Percentiles rank a stretch among this genome's conserved stretches.
These are phyloP conservation scores for Candida maesae DNA, from an alignment of 805 yeast species.

Conservation along the genomic window DNA sequence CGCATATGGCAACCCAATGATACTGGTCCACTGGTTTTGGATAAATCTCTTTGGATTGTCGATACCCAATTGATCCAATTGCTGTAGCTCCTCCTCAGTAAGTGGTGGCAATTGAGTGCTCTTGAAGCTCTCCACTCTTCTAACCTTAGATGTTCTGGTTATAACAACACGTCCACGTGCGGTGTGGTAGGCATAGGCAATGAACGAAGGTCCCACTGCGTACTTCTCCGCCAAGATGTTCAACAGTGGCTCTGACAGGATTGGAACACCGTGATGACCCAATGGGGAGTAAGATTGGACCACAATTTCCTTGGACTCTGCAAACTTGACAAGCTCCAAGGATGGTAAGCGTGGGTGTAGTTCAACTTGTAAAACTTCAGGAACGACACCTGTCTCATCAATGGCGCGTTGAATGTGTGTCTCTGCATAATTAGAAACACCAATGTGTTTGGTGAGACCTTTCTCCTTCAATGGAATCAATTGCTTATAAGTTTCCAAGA, in stretches of 20 bases:
- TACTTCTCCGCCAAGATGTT: constrained; percentile 54
- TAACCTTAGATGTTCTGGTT: constrained; percentile 70
- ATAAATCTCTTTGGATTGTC: constrained; percentile 31
- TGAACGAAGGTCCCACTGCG: constrained; percentile 47
- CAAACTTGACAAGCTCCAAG: constrained; percentile 48
- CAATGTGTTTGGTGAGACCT: constrained; percentile 46
- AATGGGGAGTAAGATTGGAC: constrained; percentile 59
- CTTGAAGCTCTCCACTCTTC: constrained; percentile 47
- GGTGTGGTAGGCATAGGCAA: constrained; percentile 61
- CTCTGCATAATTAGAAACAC: constrained; percentile 52
- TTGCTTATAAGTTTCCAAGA: constrained; percentile 48
- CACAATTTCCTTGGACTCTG: constrained; percentile 48
- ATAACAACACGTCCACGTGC: constrained; percentile 56
- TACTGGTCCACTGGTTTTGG: constrained; percentile 20
- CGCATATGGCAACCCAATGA: not conserved
- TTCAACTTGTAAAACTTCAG: constrained; percentile 61
- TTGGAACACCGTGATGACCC: constrained; percentile 66
- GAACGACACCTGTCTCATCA: constrained; percentile 43
- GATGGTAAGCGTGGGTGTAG: constrained; percentile 73
- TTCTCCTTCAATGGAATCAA: constrained; percentile 53
- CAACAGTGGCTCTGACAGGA: constrained; percentile 47
- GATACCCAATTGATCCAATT: constrained; percentile 31
- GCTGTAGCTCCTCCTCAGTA: constrained; percentile 38
- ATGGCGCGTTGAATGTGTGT: constrained; percentile 38
- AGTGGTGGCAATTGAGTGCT: constrained; percentile 31